phyloP scores from a whole-genome alignment of 257 asterid species.

The Lycium ferocissimum region DNA sequence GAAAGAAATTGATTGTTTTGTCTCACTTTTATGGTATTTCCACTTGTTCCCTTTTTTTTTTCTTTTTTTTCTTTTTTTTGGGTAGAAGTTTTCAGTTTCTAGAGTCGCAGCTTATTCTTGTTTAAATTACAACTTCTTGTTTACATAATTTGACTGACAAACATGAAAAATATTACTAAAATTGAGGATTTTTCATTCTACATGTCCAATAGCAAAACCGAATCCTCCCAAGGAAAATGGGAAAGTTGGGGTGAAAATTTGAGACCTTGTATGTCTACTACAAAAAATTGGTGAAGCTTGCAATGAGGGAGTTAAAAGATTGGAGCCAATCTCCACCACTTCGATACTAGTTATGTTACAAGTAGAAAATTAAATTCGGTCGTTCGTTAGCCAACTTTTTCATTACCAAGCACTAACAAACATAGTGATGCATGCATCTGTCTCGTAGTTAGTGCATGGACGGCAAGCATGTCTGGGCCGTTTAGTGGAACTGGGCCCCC shows the following conservation, averaged over 20 bases:
- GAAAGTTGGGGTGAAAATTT: neutral
- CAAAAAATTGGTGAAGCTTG: neutral
- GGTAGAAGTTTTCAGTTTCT: neutral
- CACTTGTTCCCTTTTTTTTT: neutral
- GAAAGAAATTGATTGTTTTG: neutral
- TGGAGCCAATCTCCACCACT: neutral
- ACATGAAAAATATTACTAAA: neutral
- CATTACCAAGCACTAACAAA: constrained; percentile 20
- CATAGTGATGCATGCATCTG: neutral
- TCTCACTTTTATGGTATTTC: neutral
- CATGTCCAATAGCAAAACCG: neutral
- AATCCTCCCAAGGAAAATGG: neutral
- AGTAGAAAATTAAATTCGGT: neutral
- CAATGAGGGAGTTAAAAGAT: neutral
- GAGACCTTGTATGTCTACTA: too few relatives aligned
- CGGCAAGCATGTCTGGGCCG: neutral
- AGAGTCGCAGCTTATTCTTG: neutral
- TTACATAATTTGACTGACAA: neutral
- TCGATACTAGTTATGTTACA: neutral
- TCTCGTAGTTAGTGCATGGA: constrained; percentile 28
- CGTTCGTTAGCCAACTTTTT: neutral
- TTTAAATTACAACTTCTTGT: neutral
- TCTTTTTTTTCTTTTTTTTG: too few relatives aligned
- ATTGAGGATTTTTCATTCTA: neutral
- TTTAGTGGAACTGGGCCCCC: neutral